phyloP scores from a whole-genome alignment of 163 green algal species.

The Scenedesmus sp. region DNA sequence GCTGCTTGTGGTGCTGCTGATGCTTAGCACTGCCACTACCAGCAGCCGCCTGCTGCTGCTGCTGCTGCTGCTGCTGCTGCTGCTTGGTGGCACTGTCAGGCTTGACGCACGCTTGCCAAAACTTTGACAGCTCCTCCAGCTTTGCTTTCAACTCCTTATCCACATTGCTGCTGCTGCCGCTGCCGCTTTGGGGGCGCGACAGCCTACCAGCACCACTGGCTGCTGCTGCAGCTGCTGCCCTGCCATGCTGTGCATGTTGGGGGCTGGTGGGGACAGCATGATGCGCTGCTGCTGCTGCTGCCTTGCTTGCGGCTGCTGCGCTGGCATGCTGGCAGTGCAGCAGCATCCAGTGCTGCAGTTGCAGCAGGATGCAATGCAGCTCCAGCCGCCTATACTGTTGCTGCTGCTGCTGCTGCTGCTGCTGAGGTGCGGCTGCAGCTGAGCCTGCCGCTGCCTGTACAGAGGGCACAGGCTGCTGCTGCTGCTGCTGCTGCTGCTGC shows the following conservation, averaged over 20 bases:
- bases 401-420: not conserved
- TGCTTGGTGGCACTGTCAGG: not conserved
- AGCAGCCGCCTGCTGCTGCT: not conserved
- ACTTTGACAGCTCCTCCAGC: slow-evolving; percentile 14
- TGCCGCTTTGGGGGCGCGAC: not conserved
- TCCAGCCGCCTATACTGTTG: not conserved
- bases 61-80: not conserved
- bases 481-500: not conserved
- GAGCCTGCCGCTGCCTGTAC: not conserved
- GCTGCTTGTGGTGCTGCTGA: not conserved
- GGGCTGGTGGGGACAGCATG: not conserved
- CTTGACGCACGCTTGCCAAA: slow-evolving; percentile 7
- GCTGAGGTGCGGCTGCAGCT: not conserved
- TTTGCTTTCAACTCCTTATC: not conserved
- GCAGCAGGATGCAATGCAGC: slow-evolving; percentile 35
- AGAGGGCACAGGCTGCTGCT: not conserved
- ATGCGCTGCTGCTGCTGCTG: not conserved
- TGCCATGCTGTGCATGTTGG: not conserved
- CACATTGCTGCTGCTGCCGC: not conserved
- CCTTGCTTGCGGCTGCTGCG: not conserved
- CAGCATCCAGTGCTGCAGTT: not conserved
- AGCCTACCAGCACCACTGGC: not conserved
- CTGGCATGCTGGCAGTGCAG: slow-evolving; percentile 4
- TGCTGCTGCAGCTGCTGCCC: not conserved
- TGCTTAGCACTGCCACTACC: not conserved